Conservation (phyloP, 1,139 yeast genomes). For the Yamadazyma atmosphaerica region DNA sequence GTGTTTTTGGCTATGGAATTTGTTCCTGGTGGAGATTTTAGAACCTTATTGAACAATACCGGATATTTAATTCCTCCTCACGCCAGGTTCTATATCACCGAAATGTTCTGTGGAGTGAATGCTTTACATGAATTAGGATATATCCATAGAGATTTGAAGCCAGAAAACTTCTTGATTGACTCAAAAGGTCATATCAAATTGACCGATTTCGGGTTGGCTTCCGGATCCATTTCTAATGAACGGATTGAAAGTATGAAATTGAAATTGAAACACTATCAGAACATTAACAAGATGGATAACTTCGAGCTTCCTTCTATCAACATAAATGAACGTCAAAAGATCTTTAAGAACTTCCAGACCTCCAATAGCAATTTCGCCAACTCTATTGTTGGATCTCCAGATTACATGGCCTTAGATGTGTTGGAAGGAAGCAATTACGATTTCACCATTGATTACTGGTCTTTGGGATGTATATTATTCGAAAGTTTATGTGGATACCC, state of each 20-base stretch:
- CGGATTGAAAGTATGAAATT: slow-evolving; percentile 92
- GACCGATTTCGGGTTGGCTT: slow-evolving; percentile 97
- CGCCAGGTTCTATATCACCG: slow-evolving; percentile 91
- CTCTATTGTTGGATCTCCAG: slow-evolving; percentile 97
- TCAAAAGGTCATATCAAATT: slow-evolving; percentile 93
- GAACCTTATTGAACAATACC: slow-evolving; percentile 90
- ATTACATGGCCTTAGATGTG: slow-evolving; percentile 98
- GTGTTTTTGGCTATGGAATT: slow-evolving; percentile 97
- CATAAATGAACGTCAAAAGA: slow-evolving; percentile 82
- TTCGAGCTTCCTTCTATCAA: slow-evolving; percentile 74
- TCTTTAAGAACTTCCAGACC: slow-evolving; percentile 74
- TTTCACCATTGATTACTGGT: slow-evolving; percentile 98
- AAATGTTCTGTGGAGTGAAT: slow-evolving; percentile 94
- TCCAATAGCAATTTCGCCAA: slow-evolving; percentile 51
- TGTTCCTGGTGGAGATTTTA: slow-evolving; percentile 98
- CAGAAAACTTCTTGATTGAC: slow-evolving; percentile 94
- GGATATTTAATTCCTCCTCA: slow-evolving; percentile 93
- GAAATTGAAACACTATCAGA: slow-evolving; percentile 78
- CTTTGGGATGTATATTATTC: slow-evolving; percentile 91
- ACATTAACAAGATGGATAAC: slow-evolving; percentile 44
- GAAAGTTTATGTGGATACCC: slow-evolving; percentile 95
- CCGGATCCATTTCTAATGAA: slow-evolving; percentile 92
- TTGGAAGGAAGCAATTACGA: slow-evolving; percentile 92
- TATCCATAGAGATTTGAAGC: slow-evolving; percentile 96
- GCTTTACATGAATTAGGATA: slow-evolving; percentile 93